Conservation (phyloP, 352 stramenopile genomes). For the Plasmopara viticola region DNA sequence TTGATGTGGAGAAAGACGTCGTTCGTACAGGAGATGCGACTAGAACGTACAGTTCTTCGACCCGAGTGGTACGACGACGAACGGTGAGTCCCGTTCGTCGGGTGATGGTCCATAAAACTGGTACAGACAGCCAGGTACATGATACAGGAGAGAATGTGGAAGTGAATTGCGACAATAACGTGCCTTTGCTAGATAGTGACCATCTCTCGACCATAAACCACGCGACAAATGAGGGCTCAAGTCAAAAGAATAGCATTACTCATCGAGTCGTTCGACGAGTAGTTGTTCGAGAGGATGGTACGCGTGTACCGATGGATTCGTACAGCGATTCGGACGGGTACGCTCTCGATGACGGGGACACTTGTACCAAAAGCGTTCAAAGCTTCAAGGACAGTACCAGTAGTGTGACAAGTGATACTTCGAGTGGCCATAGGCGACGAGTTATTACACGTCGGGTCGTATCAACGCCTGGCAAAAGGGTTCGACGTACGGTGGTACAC, state of each 20-base stretch:
- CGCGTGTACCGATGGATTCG: background rate
- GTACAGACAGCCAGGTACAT: no score
- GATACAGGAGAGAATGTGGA: no score
- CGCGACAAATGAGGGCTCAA: slow-evolving; percentile 12
- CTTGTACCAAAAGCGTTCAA: no score
- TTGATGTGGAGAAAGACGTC: slow-evolving; percentile 20
- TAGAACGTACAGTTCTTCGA: no score
- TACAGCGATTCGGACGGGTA: background rate
- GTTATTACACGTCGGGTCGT: slow-evolving; percentile 22
- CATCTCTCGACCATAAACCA: background rate
- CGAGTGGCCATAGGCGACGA: slow-evolving; percentile 8
- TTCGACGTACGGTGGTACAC: background rate
- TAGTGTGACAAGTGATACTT: slow-evolving; percentile 19
- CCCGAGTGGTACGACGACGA: background rate
- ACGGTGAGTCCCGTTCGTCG: background rate
- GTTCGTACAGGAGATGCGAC: slow-evolving; percentile 3
- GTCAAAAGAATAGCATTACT: slow-evolving; percentile 9
- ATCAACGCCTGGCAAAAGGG: slow-evolving; percentile 2
- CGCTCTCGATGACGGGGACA: no score
- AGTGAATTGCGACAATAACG: no score
- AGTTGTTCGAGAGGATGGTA: background rate
- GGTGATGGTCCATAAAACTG: no score
- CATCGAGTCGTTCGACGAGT: background rate
- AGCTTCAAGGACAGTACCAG: background rate
- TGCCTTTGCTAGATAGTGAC: no score